These are phyloP conservation scores for Talaromyces stipitatus DNA, from an alignment of 495 filamentous ascomycete genomes.

Conservation along the genomic window DNA sequence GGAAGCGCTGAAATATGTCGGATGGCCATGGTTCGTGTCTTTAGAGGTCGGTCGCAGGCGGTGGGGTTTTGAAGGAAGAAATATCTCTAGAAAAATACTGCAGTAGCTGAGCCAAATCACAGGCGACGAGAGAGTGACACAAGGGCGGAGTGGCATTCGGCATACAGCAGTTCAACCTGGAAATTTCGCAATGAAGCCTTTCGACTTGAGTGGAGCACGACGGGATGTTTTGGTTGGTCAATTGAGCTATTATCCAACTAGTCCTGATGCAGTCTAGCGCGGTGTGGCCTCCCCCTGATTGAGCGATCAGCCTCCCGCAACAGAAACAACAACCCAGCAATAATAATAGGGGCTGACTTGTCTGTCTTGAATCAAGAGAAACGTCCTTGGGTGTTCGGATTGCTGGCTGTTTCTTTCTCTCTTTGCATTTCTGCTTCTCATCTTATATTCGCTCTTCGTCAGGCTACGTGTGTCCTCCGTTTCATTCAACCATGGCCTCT, in stretches of 20 bases:
- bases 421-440: neutral
- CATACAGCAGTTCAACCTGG: conserved; percentile 19
- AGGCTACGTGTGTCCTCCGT: neutral
- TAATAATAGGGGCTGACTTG: neutral
- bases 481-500: conserved; percentile 40
- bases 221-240: neutral
- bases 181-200: conserved; percentile 4
- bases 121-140: neutral
- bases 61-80: neutral
- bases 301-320: neutral
- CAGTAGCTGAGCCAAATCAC: neutral
- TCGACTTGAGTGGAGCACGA: neutral
- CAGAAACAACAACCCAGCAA: neutral
- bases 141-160: neutral
- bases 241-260: neutral
- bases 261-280: neutral
- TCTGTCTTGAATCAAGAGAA: neutral
- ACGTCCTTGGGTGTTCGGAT: neutral
- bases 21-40: neutral
- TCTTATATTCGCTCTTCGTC: neutral
- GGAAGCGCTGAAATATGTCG: conserved; percentile 19
- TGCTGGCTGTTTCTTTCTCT: neutral
- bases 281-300: neutral
- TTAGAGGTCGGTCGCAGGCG: neutral
- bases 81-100: neutral